Evolutionary conservation across 768 basidiomycete genomes (phyloP).

Genomic region (Tulasnella sp.): DNA sequence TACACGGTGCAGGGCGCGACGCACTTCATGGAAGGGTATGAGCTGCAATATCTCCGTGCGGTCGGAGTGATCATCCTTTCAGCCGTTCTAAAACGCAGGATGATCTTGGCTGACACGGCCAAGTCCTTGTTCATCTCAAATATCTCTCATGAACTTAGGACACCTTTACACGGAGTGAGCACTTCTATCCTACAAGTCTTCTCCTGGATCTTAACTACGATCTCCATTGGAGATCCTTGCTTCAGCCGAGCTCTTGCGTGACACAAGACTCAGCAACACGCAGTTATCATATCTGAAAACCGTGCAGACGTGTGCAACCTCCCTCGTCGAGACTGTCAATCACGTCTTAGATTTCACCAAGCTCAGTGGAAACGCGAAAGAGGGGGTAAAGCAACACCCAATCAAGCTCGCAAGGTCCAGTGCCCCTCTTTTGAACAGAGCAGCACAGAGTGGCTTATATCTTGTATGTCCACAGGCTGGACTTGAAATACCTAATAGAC

Average conservation of each 20-base stretch:
- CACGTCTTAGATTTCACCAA: slow-evolving; percentile 96
- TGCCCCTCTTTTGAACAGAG: not conserved
- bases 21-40: slow-evolving; percentile 79
- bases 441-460: not conserved
- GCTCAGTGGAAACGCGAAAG: slow-evolving; percentile 72
- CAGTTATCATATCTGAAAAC: slow-evolving; percentile 85
- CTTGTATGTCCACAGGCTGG: slow-evolving; percentile 37
- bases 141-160: slow-evolving; percentile 77
- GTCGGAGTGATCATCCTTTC: slow-evolving; percentile 91
- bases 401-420: slow-evolving; percentile 56
- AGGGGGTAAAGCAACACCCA: slow-evolving; percentile 64
- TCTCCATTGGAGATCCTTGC: slow-evolving; percentile 54
- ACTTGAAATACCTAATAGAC: slow-evolving; percentile 72
- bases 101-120: slow-evolving; percentile 91
- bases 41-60: slow-evolving; percentile 82
- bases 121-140: slow-evolving; percentile 88
- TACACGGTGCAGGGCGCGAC: slow-evolving; percentile 71
- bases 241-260: slow-evolving; percentile 80
- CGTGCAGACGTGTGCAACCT: slow-evolving; percentile 90
- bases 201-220: slow-evolving; percentile 12
- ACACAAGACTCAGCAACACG: slow-evolving; percentile 68
- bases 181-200: not conserved
- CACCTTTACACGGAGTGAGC: slow-evolving; percentile 79
- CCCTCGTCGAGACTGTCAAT: slow-evolving; percentile 90
- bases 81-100: slow-evolving; percentile 80